phyloP scores from a whole-genome alignment of 805 yeast genomes.

The Ogataea populi-albae region DNA sequence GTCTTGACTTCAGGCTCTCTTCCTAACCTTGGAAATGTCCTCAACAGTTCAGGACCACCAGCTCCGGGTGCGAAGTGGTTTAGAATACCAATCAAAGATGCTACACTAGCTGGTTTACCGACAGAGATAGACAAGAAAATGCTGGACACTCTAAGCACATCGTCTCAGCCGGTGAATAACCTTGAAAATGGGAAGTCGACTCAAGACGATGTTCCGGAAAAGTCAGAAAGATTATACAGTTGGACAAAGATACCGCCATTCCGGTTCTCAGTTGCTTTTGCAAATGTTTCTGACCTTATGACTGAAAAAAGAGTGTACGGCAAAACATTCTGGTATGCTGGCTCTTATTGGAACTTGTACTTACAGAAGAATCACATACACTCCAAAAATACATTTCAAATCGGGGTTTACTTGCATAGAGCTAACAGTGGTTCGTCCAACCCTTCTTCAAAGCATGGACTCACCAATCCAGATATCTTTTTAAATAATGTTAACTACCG shows the following conservation, averaged over 20 bases:
- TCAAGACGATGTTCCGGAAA: conserved; percentile 17
- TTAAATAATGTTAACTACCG: conserved; percentile 27
- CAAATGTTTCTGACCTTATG: conserved; percentile 42
- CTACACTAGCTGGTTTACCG: conserved; percentile 46
- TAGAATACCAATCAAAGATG: conserved; percentile 44
- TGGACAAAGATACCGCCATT: conserved; percentile 52
- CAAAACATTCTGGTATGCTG: conserved; percentile 57
- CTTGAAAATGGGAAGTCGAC: conserved; percentile 27
- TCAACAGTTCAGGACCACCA: conserved; percentile 30
- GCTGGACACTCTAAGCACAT: conserved; percentile 22
- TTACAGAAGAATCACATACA: conserved; percentile 44
- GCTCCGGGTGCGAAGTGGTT: conserved; percentile 35
- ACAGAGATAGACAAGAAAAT: conserved; percentile 31
- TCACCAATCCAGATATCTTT: conserved; percentile 38
- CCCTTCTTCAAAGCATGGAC: conserved; percentile 38
- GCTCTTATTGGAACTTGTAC: conserved; percentile 57
- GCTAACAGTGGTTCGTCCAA: conserved; percentile 37
- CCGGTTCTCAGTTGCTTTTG: conserved; percentile 51
- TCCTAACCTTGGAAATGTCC: conserved; percentile 29
- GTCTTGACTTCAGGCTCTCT: conserved; percentile 32
- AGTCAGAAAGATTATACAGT: conserved; percentile 24
- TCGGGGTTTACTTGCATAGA: conserved; percentile 56
- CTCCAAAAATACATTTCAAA: conserved; percentile 42
- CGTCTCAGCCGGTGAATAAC: conserved; percentile 8
- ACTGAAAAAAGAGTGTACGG: conserved; percentile 49